A percentile compares a stretch with the other conserved stretches of the same genome.
These are phyloP conservation scores for Saturnispora halmiae DNA, from an alignment of 805 yeast species.

Conservation along the genomic window DNA sequence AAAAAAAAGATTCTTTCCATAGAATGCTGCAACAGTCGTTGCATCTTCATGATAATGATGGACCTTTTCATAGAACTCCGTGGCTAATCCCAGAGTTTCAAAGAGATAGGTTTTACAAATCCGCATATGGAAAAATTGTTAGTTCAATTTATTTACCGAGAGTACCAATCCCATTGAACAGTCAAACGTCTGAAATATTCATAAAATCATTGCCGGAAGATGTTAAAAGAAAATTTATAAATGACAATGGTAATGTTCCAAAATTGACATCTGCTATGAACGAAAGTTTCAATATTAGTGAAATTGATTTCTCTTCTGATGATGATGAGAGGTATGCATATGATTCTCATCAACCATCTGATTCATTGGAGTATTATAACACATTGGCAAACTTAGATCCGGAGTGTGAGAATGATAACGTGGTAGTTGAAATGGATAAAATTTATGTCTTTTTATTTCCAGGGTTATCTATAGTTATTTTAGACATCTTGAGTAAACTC, in stretches of 20 bases:
- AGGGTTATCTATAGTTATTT: slow-evolving; percentile 12
- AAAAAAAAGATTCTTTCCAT: slow-evolving; percentile 38
- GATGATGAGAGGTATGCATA: slow-evolving; percentile 6
- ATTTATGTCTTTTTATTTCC: slow-evolving; percentile 43
- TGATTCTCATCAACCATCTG: slow-evolving; percentile 6
- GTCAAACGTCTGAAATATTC: slow-evolving; percentile 37
- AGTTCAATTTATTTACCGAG: slow-evolving; percentile 59
- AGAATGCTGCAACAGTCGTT: slow-evolving; percentile 48
- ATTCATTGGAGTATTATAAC: slow-evolving; percentile 11
- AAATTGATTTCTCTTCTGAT: slow-evolving; percentile 5
- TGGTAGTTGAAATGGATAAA: slow-evolving; percentile 47
- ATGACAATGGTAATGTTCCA: slow-evolving; percentile 1
- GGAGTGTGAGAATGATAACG: slow-evolving; percentile 41
- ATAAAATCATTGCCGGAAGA: slow-evolving; percentile 28
- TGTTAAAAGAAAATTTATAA: slow-evolving; percentile 14
- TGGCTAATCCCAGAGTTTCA: slow-evolving; percentile 51
- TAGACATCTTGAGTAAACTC: slow-evolving; percentile 31
- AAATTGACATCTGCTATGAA: background rate
- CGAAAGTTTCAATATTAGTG: background rate
- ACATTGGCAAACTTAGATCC: slow-evolving; percentile 26
- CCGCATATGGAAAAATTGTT: slow-evolving; percentile 41
- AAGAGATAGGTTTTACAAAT: slow-evolving; percentile 40
- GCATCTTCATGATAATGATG: slow-evolving; percentile 65
- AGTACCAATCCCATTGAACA: slow-evolving; percentile 50
- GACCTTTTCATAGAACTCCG: slow-evolving; percentile 72